phyloP scores from a whole-genome alignment of 2,329 filamentous ascomycete genomes.

The Lithohypha guttulata region DNA sequence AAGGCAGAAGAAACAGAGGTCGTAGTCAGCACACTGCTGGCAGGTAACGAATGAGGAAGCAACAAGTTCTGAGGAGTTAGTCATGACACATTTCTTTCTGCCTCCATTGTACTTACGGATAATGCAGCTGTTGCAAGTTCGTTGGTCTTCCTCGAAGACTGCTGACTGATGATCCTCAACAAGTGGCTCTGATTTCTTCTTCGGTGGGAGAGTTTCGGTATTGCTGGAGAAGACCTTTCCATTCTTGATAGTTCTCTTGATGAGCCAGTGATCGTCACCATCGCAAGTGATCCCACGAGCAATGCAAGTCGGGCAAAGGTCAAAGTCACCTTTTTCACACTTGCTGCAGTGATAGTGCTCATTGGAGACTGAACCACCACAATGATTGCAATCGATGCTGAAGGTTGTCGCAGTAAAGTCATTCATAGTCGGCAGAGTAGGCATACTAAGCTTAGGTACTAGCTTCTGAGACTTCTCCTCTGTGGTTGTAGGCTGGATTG shows the following conservation, averaged over 20 bases:
- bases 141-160: conserved; percentile 21
- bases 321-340: conserved; percentile 88
- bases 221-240: conserved; percentile 74
- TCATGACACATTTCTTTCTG: too few species aligned
- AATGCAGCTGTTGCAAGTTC: conserved; percentile 57
- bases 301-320: conserved; percentile 76
- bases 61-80: conserved; percentile 46
- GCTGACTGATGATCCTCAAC: conserved; percentile 12
- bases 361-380: conserved; percentile 65
- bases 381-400: conserved; percentile 90
- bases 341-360: conserved; percentile 90
- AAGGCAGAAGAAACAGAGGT: conserved; percentile 80
- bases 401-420: conserved; percentile 42
- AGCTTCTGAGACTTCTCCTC: conserved; percentile 1
- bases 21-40: conserved; percentile 73
- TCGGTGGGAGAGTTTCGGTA: conserved; percentile 64
- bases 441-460: conserved; percentile 21
- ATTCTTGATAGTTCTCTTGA: conserved; percentile 73
- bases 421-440: conserved; percentile 27
- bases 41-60: conserved; percentile 81
- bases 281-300: conserved; percentile 65
- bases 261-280: conserved; percentile 77
- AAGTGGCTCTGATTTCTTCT: conserved; percentile 13
- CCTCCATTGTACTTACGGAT: conserved; percentile 42
- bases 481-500: background rate